A percentile compares a stretch with the other conserved stretches of the same genome.
These are phyloP conservation scores for Wallacemonas sp. DNA, from an alignment of 208 protist species.

Conservation along the genomic window DNA sequence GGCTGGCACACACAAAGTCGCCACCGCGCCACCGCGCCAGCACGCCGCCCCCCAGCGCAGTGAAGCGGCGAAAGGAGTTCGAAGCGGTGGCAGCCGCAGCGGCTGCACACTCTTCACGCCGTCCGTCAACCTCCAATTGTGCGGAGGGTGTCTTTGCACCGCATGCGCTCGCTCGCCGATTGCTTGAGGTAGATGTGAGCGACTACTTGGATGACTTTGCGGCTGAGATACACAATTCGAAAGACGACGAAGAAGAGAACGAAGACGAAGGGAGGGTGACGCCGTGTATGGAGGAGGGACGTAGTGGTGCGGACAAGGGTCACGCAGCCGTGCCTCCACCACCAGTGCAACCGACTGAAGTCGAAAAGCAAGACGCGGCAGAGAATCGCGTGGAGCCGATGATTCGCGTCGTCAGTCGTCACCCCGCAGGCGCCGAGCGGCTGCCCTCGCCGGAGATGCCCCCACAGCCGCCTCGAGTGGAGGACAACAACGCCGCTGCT, in stretches of 20 bases:
- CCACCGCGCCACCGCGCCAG: no score
- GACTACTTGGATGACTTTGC: constrained; percentile 15
- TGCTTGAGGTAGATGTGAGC: constrained; percentile 2
- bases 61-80: not conserved
- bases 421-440: not conserved
- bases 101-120: no score
- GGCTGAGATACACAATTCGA: no score
- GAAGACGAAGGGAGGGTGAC: no score
- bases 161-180: not conserved
- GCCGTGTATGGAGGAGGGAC: no score
- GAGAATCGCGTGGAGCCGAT: not conserved
- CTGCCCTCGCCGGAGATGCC: not conserved
- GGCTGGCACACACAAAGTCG: not conserved
- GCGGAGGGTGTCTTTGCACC: not conserved
- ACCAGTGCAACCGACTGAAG: no score
- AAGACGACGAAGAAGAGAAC: no score
- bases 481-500: not conserved
- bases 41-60: constrained; percentile 10
- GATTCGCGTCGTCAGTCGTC: constrained; percentile 2
- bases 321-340: no score
- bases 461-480: not conserved
- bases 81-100: not conserved
- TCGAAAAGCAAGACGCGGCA: no score
- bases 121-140: no score
- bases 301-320: no score